Evolutionary conservation across 257 asterid genomes (phyloP).

Genomic region (Salvia rosmarinus): DNA sequence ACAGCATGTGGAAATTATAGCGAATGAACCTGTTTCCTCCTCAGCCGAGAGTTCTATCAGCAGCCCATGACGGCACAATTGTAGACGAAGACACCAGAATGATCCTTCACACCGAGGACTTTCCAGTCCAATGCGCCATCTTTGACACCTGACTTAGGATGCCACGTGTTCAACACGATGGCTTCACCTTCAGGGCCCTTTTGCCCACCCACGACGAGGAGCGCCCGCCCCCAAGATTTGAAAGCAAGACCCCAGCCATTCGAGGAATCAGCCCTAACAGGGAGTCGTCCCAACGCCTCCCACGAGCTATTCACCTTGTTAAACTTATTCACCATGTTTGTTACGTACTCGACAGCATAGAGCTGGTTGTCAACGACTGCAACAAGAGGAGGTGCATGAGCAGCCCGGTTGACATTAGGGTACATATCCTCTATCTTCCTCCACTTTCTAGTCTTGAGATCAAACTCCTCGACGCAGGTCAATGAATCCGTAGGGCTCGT

Average conservation of each 20-base stretch:
- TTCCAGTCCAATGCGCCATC: constrained; percentile 71
- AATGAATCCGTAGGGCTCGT: constrained; percentile 63
- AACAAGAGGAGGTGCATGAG: constrained; percentile 92
- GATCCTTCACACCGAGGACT: constrained; percentile 71
- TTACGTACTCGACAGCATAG: constrained; percentile 71
- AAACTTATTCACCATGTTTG: constrained; percentile 79
- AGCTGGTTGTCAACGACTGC: constrained; percentile 77
- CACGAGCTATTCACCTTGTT: constrained; percentile 59
- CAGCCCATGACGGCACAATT: constrained; percentile 89
- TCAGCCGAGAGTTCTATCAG: too few relatives aligned
- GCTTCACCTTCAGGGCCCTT: constrained; percentile 88
- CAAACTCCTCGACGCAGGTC: constrained; percentile 83
- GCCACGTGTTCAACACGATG: constrained; percentile 71
- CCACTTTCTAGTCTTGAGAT: constrained; percentile 71
- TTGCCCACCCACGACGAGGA: constrained; percentile 86
- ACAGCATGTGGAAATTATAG: constrained; percentile 33
- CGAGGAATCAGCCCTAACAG: constrained; percentile 75
- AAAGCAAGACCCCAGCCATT: constrained; percentile 95
- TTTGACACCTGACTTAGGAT: constrained; percentile 55
- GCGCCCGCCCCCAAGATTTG: constrained; percentile 65
- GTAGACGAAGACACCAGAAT: constrained; percentile 81
- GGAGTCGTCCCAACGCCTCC: constrained; percentile 80
- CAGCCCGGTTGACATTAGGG: constrained; percentile 70
- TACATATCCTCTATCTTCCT: constrained; percentile 72
- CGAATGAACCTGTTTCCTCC: constrained; percentile 20